Base-by-base conservation (phyloP, 176 grass and related monocot genomes). In the Ensete glaucum region DNA sequence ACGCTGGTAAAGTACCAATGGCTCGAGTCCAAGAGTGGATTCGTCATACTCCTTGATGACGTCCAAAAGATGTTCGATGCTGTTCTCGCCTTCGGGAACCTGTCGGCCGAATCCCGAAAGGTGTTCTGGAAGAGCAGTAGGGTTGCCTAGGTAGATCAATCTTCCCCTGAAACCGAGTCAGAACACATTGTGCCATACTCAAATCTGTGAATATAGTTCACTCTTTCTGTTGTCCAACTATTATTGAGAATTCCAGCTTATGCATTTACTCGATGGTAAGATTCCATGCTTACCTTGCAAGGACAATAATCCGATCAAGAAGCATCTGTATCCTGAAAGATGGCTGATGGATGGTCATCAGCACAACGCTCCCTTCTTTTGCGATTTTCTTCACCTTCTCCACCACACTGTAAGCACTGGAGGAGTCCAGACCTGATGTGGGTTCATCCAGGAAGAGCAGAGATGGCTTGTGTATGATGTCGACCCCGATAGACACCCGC, bases 331-430 rank as follows among this genome's bases (percentile, higher is more conserved):
- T 96, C 76, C 93, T 86, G 53, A 88, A 90, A 65, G 89, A 92
- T 58, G 93, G 93, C 50, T 96, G 94, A 64, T 93, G 94, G 66
- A 98, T 98, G 9, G 94, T 89, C 84, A 98, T 91, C 15, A 98
- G 80, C 66, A 93, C 90, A 57, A 91, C 81, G 67, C 88, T 93
- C 17, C 94, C 90, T 48, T 62, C 91, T 74, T 77, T 82, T 10
- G 94, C 82, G 11, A 91, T 93, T 11, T 89, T 85, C 81, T 84
- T 89, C 57, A 92, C 86, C 69, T 89, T 89, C 77, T 89, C 86
- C 71, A 89, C 84, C 51, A 92, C 90, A 24, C 84, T 89, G 79
- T 82, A 68, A 26, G 90, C 90, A 53, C 86, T 89, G 8, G 84
- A 89, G 79, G 86, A 89, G 79, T 92, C 86, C n/a, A 92, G 90